Evolutionary conservation across 164 flowering plant species (phyloP).

Genomic region (Macadamia tetraphylla): DNA sequence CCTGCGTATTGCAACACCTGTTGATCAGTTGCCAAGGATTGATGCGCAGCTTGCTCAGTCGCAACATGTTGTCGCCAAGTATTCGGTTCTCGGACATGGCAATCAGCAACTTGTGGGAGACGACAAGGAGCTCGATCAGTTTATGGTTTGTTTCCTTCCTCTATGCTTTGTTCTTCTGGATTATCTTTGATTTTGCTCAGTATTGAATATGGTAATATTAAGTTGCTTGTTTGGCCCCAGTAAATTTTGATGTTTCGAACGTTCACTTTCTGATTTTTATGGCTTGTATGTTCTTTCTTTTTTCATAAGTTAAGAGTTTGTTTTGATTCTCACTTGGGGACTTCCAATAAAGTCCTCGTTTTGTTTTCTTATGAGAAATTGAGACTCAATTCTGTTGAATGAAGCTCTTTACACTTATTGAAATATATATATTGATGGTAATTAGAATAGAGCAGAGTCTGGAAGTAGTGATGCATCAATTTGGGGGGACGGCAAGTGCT

Average conservation of each 20-base stretch:
- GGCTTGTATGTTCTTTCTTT: neutral
- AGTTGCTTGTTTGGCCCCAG: neutral
- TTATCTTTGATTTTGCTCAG: neutral
- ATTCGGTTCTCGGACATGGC: conserved; percentile 36
- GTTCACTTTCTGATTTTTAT: neutral
- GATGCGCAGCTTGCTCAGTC: conserved; percentile 78
- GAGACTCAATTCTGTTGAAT: neutral
- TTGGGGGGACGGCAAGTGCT: neutral
- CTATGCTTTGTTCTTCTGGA: neutral
- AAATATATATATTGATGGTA: neutral
- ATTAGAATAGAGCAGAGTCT: neutral
- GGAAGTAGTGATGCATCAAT: neutral
- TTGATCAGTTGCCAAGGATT: conserved; percentile 80
- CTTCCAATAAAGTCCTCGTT: neutral
- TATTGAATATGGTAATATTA: neutral
- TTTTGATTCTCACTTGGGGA: neutral
- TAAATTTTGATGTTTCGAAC: neutral
- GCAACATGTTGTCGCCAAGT: conserved; percentile 60
- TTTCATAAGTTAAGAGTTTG: neutral
- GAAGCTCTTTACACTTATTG: neutral
- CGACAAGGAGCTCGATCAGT: conserved; percentile 79
- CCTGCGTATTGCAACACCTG: conserved; percentile 80
- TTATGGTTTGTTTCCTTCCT: conserved; percentile 49
- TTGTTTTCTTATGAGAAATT: neutral
- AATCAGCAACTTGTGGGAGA: conserved; percentile 25